Percentiles rank a stretch among this genome's conserved stretches.
Conservation (phyloP, 2,329 filamentous ascomycete species). For the Zelopaecilomyces penicillatus region DNA sequence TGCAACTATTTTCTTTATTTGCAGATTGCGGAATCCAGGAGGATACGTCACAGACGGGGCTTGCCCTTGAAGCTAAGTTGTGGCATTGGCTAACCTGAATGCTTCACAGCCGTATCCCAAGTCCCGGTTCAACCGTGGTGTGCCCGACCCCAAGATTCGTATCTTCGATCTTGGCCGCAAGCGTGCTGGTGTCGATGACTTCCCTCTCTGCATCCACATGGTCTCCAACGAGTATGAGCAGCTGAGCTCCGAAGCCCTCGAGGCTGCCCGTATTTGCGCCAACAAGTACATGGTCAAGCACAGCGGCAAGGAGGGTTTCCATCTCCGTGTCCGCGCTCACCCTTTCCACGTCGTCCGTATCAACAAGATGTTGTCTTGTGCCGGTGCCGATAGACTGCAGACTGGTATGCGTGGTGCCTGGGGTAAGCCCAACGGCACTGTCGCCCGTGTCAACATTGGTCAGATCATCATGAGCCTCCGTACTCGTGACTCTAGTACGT, state of each 20-base stretch:
- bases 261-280: constrained; percentile 99
- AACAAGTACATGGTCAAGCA: constrained; percentile 89
- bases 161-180: constrained; percentile 99
- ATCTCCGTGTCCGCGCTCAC: constrained; percentile 78
- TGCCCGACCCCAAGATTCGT: constrained; percentile 73
- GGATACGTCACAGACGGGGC: no score
- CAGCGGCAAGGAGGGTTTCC: constrained; percentile 65
- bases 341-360: constrained; percentile 99
- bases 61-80: no score
- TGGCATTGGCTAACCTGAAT: constrained; percentile 9
- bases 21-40: no score
- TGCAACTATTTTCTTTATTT: no score
- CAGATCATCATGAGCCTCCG: constrained; percentile 97
- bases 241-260: constrained; percentile 97
- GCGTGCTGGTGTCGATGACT: constrained; percentile 97
- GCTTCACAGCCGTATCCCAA: constrained; percentile 80
- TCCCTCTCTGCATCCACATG: constrained; percentile 97
- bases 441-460: constrained; percentile 99
- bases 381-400: constrained; percentile 99
- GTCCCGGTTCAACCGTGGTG: constrained; percentile 99
- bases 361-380: constrained; percentile 99
- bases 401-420: constrained; percentile 99
- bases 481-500: constrained; percentile 85
- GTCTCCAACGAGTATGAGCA: constrained; percentile 99
- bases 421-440: constrained; percentile 98